Evolutionary conservation across 371 early-diverging fungal species (phyloP), one percentile per base, ranked within the genome.

Genomic region (Quaeritorhiza haematococci): DNA sequence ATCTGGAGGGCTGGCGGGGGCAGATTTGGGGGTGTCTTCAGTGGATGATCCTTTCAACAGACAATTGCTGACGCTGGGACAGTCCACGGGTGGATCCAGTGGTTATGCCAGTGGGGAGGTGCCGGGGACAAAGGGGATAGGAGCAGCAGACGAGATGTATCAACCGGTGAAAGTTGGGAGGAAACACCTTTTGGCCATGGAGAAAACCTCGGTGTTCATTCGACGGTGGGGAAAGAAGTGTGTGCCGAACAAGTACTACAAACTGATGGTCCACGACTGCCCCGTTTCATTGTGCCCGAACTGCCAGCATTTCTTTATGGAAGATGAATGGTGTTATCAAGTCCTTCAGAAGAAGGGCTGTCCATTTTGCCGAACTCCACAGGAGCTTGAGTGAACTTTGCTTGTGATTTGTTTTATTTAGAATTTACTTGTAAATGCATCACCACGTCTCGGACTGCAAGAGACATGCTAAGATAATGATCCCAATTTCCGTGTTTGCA

Each of bases 271-370:
- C 24, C 17, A 66, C 1, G 75, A 73, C 33, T 63, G 61, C n/a
- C 42, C 58, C 1, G 32, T 79, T 6, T 57, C 69, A 19, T 42
- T 68, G 50, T 80, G 81, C 49, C 52, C 51, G 6, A 38, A 29
- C 6, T 81, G 82, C 58, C 48, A 62, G 46, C 68, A 67, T 51
- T 76, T 79, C 53, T 79, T 75, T 44, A 44, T 69, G 34, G 73
- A 74, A 38, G 76, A 75, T 23, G 82, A 81, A 45, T 77, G 73
- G 72, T 64, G 66, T 41, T 75, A 69, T 55, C 69, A 74, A 42
- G 52, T 67, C 19, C 42, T 77, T 15, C 51, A 62, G 33, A 52
- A 71, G 10, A 69, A 69, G n/a, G 33, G 56, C 1, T 81, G 81
- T 53, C 68, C 76, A 29, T 76, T 79, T 53, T 81, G 81, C 54